A percentile compares a stretch with the other conserved stretches of the same genome.
Evolutionary conservation across 2,329 filamentous ascomycete species (phyloP).

Genomic region (Paecilomyces niveus): DNA sequence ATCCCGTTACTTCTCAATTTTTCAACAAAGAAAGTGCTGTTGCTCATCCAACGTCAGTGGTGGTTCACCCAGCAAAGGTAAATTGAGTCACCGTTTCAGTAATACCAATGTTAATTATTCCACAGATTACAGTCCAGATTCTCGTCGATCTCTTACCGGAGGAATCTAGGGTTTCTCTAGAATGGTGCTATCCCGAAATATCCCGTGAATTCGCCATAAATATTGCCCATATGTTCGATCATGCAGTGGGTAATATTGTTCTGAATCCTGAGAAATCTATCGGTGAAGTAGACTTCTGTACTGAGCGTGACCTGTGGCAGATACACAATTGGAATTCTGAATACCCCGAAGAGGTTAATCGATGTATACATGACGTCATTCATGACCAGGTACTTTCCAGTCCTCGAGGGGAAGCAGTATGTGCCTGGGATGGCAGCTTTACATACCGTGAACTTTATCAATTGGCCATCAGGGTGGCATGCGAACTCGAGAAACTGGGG

Average conservation of each 20-base stretch:
- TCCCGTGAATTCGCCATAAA: constrained; percentile 34
- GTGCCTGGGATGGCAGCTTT: constrained; percentile 34
- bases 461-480: constrained; percentile 30
- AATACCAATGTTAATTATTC: not conserved
- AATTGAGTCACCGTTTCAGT: constrained; percentile 2
- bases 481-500: constrained; percentile 30
- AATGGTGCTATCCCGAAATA: constrained; percentile 32
- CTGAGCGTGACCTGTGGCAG: constrained; percentile 48
- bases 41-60: constrained; percentile 19
- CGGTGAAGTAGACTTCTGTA: constrained; percentile 47
- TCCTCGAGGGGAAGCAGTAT: constrained; percentile 26
- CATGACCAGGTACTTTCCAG: constrained; percentile 29
- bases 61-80: constrained; percentile 27
- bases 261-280: constrained; percentile 30
- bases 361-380: constrained; percentile 32
- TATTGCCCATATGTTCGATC: constrained; percentile 48
- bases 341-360: constrained; percentile 30
- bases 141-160: constrained; percentile 28
- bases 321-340: constrained; percentile 48
- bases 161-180: constrained; percentile 29
- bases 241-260: constrained; percentile 44
- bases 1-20: not conserved
- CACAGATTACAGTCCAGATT: constrained; percentile 28
- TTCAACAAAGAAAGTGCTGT: not conserved
- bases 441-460: constrained; percentile 30